Evolutionary conservation across 495 filamentous ascomycete species (phyloP).

Genomic region (Lindgomyces ingoldianus): DNA sequence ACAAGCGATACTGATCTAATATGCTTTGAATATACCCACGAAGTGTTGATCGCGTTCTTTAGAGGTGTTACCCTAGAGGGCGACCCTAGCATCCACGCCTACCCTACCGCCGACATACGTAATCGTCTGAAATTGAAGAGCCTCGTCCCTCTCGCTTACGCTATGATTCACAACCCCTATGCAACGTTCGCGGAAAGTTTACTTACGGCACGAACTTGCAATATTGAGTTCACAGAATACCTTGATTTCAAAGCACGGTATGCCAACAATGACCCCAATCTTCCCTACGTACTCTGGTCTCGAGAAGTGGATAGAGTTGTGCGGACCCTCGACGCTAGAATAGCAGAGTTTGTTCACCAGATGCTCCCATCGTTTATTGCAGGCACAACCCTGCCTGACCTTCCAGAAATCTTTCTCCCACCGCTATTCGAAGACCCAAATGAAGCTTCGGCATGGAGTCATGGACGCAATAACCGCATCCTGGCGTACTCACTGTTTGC

Average conservation of each 20-base stretch:
- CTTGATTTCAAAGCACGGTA: constrained; percentile 18
- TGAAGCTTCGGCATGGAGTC: constrained; percentile 26
- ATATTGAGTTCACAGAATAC: not conserved
- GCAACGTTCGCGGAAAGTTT: constrained; percentile 12
- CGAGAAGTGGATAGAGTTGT: not conserved
- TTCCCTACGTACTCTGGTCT: not conserved
- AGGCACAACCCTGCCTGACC: not conserved
- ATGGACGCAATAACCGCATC: constrained; percentile 18
- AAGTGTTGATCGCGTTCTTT: constrained; percentile 26
- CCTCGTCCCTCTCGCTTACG: constrained; percentile 26
- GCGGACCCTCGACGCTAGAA: constrained; percentile 23
- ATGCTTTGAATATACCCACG: constrained; percentile 22
- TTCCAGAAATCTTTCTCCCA: constrained; percentile 22
- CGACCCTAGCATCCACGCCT: constrained; percentile 2
- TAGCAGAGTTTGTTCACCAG: constrained; percentile 32
- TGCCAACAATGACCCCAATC: not conserved
- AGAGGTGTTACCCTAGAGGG: constrained; percentile 12
- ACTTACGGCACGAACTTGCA: constrained; percentile 1
- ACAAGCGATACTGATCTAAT: constrained; percentile 36
- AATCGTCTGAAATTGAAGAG: constrained; percentile 17
- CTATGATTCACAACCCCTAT: not conserved
- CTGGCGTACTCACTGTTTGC: constrained; percentile 30
- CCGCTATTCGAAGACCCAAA: constrained; percentile 29
- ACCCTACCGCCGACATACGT: constrained; percentile 15
- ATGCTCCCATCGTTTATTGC: not conserved